Percentiles rank a stretch among this genome's conserved stretches.
phyloP scores from a whole-genome alignment of 1,284 basidiomycete genomes.

The Fistulina hepatica region DNA sequence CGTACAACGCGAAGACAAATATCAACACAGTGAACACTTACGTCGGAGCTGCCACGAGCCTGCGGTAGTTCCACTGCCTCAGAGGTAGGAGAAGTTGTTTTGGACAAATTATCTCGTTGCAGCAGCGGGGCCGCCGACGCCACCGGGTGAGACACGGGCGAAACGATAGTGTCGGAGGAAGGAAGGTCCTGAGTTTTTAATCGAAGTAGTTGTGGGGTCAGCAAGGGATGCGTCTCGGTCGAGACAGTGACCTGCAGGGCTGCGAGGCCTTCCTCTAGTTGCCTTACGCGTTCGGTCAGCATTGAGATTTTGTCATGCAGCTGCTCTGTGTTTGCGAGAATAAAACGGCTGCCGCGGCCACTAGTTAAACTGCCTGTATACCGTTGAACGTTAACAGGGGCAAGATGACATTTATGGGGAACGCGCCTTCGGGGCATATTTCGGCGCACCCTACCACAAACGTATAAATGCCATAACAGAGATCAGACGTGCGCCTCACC shows the following conservation, averaged over 20 bases:
- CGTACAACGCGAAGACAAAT: no score
- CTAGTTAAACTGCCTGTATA: slow-evolving; percentile 27
- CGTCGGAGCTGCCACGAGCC: no score
- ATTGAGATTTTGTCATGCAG: slow-evolving; percentile 49
- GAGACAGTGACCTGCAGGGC: no score
- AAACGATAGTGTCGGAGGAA: slow-evolving; percentile 17
- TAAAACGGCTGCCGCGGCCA: slow-evolving; percentile 43
- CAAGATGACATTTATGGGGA: background rate
- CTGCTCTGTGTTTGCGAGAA: slow-evolving; percentile 53
- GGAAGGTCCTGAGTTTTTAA: slow-evolving; percentile 43
- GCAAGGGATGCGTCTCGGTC: slow-evolving; percentile 43
- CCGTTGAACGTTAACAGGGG: background rate
- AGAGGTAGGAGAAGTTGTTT: no score
- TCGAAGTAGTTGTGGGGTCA: slow-evolving; percentile 33
- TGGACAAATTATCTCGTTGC: no score
- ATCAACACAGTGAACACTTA: no score
- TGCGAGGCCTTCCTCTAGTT: slow-evolving; percentile 47
- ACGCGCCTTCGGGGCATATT: slow-evolving; percentile 46
- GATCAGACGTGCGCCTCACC: no score
- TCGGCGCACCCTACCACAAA: slow-evolving; percentile 49
- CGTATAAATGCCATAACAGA: no score
- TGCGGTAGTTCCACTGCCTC: no score
- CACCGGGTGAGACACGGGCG: slow-evolving; percentile 7
- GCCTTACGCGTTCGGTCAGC: slow-evolving; percentile 46
- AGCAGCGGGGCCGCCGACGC: no score